These are phyloP conservation scores for Physcomitrium patens DNA, from an alignment of 225 moss, liverwort and hornwort genomes.

Conservation along the genomic window DNA sequence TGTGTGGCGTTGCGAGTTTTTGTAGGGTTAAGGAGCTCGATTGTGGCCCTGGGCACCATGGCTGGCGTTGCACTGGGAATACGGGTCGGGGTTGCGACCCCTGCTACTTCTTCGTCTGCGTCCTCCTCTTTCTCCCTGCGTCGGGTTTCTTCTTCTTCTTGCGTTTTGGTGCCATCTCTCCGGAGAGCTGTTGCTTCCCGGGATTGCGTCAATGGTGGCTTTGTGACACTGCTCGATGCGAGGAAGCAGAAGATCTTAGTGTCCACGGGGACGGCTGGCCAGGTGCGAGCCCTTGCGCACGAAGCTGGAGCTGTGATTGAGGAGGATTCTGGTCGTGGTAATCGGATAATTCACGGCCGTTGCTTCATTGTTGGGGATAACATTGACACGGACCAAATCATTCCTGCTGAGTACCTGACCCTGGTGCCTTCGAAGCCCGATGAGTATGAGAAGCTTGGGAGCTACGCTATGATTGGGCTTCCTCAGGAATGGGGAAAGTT, in stretches of 20 bases:
- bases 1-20: too few relatives aligned
- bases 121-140: not conserved
- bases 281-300: conserved; percentile 26
- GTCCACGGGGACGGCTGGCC: not conserved
- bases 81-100: not conserved
- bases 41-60: conserved; percentile 13
- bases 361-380: conserved; percentile 95
- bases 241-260: not conserved
- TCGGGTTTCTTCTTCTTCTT: conserved; percentile 10
- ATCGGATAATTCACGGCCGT: conserved; percentile 74
- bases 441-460: conserved; percentile 96
- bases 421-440: conserved; percentile 90
- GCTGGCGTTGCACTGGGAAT: conserved; percentile 27
- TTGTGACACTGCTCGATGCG: conserved; percentile 1
- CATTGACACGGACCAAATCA: conserved; percentile 99
- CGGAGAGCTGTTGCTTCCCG: not conserved
- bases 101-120: not conserved
- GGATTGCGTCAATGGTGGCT: not conserved
- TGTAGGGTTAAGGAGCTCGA: too few relatives aligned
- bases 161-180: conserved; percentile 8
- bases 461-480: conserved; percentile 94
- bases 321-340: conserved; percentile 27
- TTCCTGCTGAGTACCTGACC: conserved; percentile 88
- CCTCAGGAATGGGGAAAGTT: conserved; percentile 74
- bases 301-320: conserved; percentile 12